A percentile compares a stretch with the other conserved stretches of the same genome.
phyloP scores from a whole-genome alignment of 768 basidiomycete species.

The Austroboletus festivus region DNA sequence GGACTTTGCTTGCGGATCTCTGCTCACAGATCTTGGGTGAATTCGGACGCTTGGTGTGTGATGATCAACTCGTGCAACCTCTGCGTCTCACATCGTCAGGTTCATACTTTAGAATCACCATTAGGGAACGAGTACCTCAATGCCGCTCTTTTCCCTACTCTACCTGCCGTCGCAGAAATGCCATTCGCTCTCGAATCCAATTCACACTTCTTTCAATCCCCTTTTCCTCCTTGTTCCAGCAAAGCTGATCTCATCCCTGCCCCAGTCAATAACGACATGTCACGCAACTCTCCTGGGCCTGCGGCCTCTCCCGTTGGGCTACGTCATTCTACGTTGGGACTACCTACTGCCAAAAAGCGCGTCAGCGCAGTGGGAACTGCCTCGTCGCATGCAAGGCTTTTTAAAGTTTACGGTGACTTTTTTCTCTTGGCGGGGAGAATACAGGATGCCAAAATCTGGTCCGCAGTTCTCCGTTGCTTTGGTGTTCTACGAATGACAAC shows the following conservation, averaged over 20 bases:
- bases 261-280: conserved; percentile 35
- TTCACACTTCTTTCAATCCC: conserved; percentile 40
- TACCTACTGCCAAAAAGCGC: conserved; percentile 53
- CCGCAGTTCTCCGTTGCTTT: conserved; percentile 20
- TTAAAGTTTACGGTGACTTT: conserved; percentile 86
- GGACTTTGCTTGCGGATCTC: conserved; percentile 83
- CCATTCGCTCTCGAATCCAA: conserved; percentile 53
- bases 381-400: conserved; percentile 80
- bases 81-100: conserved; percentile 41
- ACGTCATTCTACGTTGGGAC: conserved; percentile 52
- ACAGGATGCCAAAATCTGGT: conserved; percentile 82
- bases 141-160: conserved; percentile 56
- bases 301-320: conserved; percentile 18
- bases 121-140: conserved; percentile 85
- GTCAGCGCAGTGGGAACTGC: conserved; percentile 60
- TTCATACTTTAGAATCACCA: conserved; percentile 75
- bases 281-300: conserved; percentile 52
- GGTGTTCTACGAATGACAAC: conserved; percentile 16
- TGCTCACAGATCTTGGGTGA: conserved; percentile 85
- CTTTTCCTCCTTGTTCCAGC: conserved; percentile 49
- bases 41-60: conserved; percentile 79
- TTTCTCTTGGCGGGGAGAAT: conserved; percentile 85
- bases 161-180: conserved; percentile 61
- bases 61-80: neutral
- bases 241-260: conserved; percentile 48